phyloP scores from a whole-genome alignment of 1,284 basidiomycete species.

The Trametes pubescens region DNA sequence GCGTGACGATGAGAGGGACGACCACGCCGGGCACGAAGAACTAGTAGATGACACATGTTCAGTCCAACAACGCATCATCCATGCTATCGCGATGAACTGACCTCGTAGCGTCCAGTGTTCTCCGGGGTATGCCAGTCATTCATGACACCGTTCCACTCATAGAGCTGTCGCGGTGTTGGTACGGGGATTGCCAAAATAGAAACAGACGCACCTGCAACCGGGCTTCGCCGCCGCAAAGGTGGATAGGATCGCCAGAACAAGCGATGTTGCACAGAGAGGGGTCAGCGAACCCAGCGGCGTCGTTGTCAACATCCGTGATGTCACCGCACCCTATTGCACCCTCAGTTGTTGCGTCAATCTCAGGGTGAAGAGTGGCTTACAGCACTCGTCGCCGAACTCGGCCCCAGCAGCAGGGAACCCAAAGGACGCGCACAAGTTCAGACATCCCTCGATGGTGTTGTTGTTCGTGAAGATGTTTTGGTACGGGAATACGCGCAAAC shows the following conservation, averaged over 20 bases:
- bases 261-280: constrained; percentile 63
- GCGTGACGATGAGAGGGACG: constrained; percentile 74
- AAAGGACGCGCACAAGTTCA: constrained; percentile 68
- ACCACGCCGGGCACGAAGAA: constrained; percentile 70
- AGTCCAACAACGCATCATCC: neutral
- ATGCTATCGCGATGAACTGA: constrained; percentile 35
- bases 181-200: neutral
- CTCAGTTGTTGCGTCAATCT: neutral
- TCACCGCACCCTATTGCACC: constrained; percentile 69
- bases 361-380: constrained; percentile 49
- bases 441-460: constrained; percentile 67
- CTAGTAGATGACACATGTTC: constrained; percentile 46
- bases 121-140: constrained; percentile 69
- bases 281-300: constrained; percentile 50
- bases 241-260: constrained; percentile 72
- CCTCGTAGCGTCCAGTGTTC: constrained; percentile 74
- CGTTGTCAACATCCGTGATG: constrained; percentile 55
- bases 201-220: constrained; percentile 40
- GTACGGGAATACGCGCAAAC: constrained; percentile 61
- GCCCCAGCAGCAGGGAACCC: constrained; percentile 72
- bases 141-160: constrained; percentile 66
- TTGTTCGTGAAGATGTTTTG: constrained; percentile 66
- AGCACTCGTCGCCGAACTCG: constrained; percentile 70
- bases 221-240: constrained; percentile 66
- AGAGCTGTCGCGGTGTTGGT: constrained; percentile 37